phyloP scores from a whole-genome alignment of 495 filamentous ascomycete genomes.

The Penicillium subrubescens region DNA sequence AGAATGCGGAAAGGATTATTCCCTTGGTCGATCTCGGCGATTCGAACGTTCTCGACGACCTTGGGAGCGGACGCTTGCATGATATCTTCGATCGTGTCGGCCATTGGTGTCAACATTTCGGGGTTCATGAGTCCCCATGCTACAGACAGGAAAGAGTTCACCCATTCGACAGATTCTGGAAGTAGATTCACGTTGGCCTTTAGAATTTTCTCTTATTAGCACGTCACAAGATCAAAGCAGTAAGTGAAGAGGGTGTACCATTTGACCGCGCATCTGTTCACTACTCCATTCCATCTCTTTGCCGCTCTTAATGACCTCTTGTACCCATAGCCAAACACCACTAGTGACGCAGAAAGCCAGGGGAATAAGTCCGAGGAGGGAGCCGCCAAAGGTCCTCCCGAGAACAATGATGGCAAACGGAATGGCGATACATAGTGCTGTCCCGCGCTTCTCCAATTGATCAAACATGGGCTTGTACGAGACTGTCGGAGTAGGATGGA shows the following conservation, averaged over 20 bases:
- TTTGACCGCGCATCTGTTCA: conserved; percentile 82
- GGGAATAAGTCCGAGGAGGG: conserved; percentile 73
- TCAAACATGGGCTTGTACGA: conserved; percentile 85
- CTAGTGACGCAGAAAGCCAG: conserved; percentile 67
- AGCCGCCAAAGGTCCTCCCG: conserved; percentile 77
- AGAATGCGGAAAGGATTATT: conserved; percentile 86
- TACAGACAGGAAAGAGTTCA: conserved; percentile 81
- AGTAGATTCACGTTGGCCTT: conserved; percentile 80
- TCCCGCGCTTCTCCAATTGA: conserved; percentile 70
- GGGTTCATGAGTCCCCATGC: conserved; percentile 91
- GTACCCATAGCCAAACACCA: conserved; percentile 85
- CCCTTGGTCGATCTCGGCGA: conserved; percentile 95
- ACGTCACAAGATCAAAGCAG: neutral
- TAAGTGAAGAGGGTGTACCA: conserved; percentile 48
- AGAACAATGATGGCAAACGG: conserved; percentile 72
- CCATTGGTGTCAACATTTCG: conserved; percentile 81
- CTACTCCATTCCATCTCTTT: conserved; percentile 85
- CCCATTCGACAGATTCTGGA: conserved; percentile 92
- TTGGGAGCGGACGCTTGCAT: conserved; percentile 94
- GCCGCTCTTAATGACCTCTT: conserved; percentile 78
- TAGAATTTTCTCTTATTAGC: conserved; percentile 17
- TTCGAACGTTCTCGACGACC: conserved; percentile 88
- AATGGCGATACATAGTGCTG: conserved; percentile 65
- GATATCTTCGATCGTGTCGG: conserved; percentile 81
- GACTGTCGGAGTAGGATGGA: conserved; percentile 88